phyloP scores from a whole-genome alignment of 768 basidiomycete species.

The Psilocybe tampanensis region DNA sequence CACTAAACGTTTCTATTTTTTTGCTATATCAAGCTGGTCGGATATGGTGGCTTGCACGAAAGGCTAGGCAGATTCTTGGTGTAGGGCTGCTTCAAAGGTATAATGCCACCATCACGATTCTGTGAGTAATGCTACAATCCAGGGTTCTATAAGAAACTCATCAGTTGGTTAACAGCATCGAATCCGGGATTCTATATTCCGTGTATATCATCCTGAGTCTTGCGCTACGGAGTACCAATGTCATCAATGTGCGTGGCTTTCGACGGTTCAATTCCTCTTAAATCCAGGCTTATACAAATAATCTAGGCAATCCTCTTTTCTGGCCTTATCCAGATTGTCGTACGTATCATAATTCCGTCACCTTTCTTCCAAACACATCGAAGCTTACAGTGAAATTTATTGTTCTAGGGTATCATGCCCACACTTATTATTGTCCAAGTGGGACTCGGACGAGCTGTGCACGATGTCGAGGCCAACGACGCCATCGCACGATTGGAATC shows the following conservation, averaged over 20 bases:
- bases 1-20: too few relatives aligned
- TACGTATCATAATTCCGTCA: conserved; percentile 16
- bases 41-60: conserved; percentile 34
- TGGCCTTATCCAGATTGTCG: conserved; percentile 33
- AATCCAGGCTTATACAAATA: not conserved
- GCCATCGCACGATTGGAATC: conserved; percentile 13
- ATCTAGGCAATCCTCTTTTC: conserved; percentile 24
- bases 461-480: conserved; percentile 25
- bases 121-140: conserved; percentile 25
- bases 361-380: not conserved
- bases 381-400: not conserved
- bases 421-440: conserved; percentile 38
- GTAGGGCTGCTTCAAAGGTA: conserved; percentile 31
- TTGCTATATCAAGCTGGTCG: conserved; percentile 39
- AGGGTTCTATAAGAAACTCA: not conserved
- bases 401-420: conserved; percentile 32
- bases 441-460: conserved; percentile 30
- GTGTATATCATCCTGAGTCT: conserved; percentile 33
- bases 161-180: conserved; percentile 27
- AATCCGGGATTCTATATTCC: conserved; percentile 41
- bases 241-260: conserved; percentile 19
- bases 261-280: not conserved
- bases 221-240: conserved; percentile 26
- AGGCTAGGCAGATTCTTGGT: conserved; percentile 27
- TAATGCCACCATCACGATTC: conserved; percentile 34